These are phyloP conservation scores for Sphaerulina vaccinii DNA, from an alignment of 2,329 filamentous ascomycete genomes.

Conservation along the genomic window DNA sequence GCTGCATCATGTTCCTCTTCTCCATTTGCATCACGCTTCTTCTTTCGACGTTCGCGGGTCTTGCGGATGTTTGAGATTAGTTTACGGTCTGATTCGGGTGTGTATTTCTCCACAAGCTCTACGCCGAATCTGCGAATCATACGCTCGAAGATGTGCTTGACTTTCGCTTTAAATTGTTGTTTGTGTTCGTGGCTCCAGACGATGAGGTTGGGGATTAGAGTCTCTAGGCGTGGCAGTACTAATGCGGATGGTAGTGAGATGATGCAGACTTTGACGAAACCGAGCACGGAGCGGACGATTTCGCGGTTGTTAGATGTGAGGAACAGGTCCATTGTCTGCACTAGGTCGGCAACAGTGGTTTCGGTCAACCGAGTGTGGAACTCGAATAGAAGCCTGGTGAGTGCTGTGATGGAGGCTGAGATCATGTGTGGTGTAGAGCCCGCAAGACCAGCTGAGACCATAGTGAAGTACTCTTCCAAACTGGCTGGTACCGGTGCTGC, in stretches of 20 bases:
- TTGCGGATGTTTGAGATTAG: constrained; percentile 93
- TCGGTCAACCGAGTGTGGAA: constrained; percentile 71
- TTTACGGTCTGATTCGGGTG: constrained; percentile 84
- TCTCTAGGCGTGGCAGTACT: constrained; percentile 72
- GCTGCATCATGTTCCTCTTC: constrained; percentile 60
- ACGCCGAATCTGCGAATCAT: constrained; percentile 90
- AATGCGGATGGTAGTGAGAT: constrained; percentile 78
- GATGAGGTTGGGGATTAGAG: constrained; percentile 84
- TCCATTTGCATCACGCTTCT: constrained; percentile 71
- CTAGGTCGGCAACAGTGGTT: constrained; percentile 74
- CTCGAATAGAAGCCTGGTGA: constrained; percentile 90
- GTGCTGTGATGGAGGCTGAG: constrained; percentile 90
- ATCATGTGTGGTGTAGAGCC: constrained; percentile 96
- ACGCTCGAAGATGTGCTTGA: constrained; percentile 95
- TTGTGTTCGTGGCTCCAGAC: constrained; percentile 98
- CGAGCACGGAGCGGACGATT: constrained; percentile 89
- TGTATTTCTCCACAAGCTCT: constrained; percentile 73
- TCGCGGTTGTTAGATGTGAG: constrained; percentile 94
- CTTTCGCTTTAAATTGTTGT: constrained; percentile 92
- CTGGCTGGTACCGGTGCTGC: constrained; percentile 74
- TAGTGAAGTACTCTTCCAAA: constrained; percentile 95
- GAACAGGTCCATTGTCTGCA: constrained; percentile 95
- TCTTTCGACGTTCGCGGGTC: constrained; percentile 85
- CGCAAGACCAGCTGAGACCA: constrained; percentile 93
- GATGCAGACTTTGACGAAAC: constrained; percentile 94